These are phyloP conservation scores for Solanum chacoense DNA, from an alignment of 305 asterid species.

Conservation along the genomic window DNA sequence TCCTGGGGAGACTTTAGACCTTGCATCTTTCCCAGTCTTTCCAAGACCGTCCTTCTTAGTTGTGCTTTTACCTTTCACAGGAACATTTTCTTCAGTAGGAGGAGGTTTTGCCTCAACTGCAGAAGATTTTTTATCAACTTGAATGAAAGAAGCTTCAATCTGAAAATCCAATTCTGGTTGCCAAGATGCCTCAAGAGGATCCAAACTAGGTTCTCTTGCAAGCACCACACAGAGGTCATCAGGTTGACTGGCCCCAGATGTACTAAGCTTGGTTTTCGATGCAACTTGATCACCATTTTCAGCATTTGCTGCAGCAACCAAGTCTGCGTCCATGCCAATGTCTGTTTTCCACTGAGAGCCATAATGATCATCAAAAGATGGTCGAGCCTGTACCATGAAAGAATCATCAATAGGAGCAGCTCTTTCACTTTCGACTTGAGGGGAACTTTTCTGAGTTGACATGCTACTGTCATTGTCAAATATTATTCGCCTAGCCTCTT, in stretches of 20 bases:
- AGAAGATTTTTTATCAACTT: slow-evolving; percentile 34
- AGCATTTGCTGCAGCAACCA: slow-evolving; percentile 14
- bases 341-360: slow-evolving; percentile 59
- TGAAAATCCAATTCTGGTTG: slow-evolving; percentile 64
- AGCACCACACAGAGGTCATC: slow-evolving; percentile 65
- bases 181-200: slow-evolving; percentile 44
- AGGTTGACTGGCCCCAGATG: slow-evolving; percentile 30
- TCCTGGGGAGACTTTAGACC: slow-evolving; percentile 22
- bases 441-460: slow-evolving; percentile 19
- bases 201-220: slow-evolving; percentile 38
- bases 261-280: slow-evolving; percentile 11
- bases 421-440: slow-evolving; percentile 2
- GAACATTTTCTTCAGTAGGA: slow-evolving; percentile 18
- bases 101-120: slow-evolving; percentile 18
- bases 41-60: slow-evolving; percentile 22
- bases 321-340: slow-evolving; percentile 41
- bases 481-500: slow-evolving; percentile 17
- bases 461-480: slow-evolving; percentile 16
- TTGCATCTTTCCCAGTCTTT: slow-evolving; percentile 18
- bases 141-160: slow-evolving; percentile 38
- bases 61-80: slow-evolving; percentile 24
- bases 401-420: slow-evolving; percentile 53
- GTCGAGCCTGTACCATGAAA: slow-evolving; percentile 54
- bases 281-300: slow-evolving; percentile 19
- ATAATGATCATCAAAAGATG: slow-evolving; percentile 23